Conservation (phyloP, 2,329 filamentous ascomycete species). For the Exophiala aquamarina region DNA sequence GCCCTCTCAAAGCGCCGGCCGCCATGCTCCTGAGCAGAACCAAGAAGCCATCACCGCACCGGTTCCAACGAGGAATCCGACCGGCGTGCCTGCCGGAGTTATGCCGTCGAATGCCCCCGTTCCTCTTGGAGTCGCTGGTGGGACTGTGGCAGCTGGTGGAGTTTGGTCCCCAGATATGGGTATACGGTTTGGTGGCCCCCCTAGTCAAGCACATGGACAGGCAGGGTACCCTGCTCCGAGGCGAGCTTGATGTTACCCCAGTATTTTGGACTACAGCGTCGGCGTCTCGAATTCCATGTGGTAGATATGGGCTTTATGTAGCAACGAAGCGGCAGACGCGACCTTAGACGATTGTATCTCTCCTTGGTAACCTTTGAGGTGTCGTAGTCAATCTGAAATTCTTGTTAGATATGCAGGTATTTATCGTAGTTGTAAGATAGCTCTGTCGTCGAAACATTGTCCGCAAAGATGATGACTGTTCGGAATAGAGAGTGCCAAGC, state of each 20-base stretch:
- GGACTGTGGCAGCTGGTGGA: slow-evolving; percentile 39
- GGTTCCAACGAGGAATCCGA: slow-evolving; percentile 43
- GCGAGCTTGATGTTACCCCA: slow-evolving; percentile 6
- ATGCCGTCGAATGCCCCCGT: slow-evolving; percentile 37
- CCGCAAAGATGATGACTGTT: too few relatives aligned
- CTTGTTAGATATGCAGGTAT: too few relatives aligned
- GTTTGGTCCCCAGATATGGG: slow-evolving; percentile 81
- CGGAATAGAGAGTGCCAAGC: too few relatives aligned
- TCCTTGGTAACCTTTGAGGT: too few relatives aligned
- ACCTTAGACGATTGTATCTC: too few relatives aligned
- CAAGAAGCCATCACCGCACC: slow-evolving; percentile 45
- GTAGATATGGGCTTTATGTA: too few relatives aligned
- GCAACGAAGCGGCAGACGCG: too few relatives aligned
- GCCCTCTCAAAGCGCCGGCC: background rate
- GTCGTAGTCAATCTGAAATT: too few relatives aligned
- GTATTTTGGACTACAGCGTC: too few relatives aligned
- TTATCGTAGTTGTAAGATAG: too few relatives aligned
- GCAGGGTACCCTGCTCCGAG: slow-evolving; percentile 23
- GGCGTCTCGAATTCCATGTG: too few relatives aligned
- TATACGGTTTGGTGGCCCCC: slow-evolving; percentile 67
- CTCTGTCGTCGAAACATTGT: too few relatives aligned
- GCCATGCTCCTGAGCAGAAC: background rate
- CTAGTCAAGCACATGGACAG: slow-evolving; percentile 20
- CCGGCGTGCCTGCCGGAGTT: slow-evolving; percentile 56
- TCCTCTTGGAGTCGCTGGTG: slow-evolving; percentile 16